Conservation (phyloP, 192 early-diverging fungal species). For the Entophlyctis luteolus region DNA sequence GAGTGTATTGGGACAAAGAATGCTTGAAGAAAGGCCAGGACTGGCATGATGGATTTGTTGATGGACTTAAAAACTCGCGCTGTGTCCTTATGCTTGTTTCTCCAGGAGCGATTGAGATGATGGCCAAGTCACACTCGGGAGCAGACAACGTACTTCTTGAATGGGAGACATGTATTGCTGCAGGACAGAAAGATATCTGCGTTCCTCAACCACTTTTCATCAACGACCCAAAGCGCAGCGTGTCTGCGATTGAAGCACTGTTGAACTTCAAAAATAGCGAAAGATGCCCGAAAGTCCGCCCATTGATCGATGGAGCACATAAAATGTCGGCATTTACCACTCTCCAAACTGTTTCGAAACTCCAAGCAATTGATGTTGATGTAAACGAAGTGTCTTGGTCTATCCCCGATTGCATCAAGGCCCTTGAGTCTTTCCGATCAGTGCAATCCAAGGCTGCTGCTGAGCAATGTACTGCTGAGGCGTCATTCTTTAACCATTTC, state of each 20-base stretch:
- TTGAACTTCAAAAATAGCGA: neutral
- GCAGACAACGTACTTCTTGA: conserved; percentile 30
- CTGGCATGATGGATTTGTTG: conserved; percentile 24
- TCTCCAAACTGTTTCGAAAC: neutral
- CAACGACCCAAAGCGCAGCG: neutral
- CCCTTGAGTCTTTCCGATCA: neutral
- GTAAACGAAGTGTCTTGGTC: conserved; percentile 5
- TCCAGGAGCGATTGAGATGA: neutral
- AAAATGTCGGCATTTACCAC: conserved; percentile 8
- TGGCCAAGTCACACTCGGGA: neutral
- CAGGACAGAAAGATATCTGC: conserved; percentile 12
- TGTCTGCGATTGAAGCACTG: neutral
- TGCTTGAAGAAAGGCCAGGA: conserved; percentile 29
- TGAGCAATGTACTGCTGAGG: conserved; percentile 4
- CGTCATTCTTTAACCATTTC: conserved; percentile 4
- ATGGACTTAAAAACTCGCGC: conserved; percentile 27
- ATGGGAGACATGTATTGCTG: conserved; percentile 30
- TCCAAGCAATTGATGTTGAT: conserved; percentile 14
- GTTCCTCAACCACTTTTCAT: conserved; percentile 23
- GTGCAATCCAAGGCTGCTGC: neutral
- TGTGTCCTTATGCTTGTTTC: conserved; percentile 30
- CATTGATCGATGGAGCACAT: neutral
- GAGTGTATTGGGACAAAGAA: conserved; percentile 23
- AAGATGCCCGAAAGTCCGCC: conserved; percentile 4
- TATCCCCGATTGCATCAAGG: conserved; percentile 21